Base-by-base conservation (phyloP, 495 filamentous ascomycete species). In the Aspergillus nidulans region DNA sequence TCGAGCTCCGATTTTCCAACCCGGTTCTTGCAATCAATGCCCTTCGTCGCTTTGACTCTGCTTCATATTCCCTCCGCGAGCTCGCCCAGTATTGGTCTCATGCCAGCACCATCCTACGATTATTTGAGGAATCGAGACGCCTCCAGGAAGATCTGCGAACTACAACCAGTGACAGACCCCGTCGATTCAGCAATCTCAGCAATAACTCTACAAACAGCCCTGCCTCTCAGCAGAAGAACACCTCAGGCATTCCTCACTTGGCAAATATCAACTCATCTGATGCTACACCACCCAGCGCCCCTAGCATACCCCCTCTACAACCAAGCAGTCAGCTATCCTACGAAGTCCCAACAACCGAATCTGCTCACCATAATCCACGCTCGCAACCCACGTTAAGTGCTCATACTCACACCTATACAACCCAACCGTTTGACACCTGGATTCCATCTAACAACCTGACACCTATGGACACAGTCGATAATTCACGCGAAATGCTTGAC, bases 1-100 rank as follows among this genome's bases (percentile, higher is more conserved):
- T 75, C 6, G 74, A 79, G 52, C 68, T 78, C 24, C 71, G 73
- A 26, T 76, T 76, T 52, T 76, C 74, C n/a, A 78, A 79, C 42
- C 74, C 76, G 3, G 70, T 77, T 10, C 64, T 76, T 9, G 76
- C 74, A 1, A 77, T 77, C 61, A 77, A 77, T 30, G 75, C 73
- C 39, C 65, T 77, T 26, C 72, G 75, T 25, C 72, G 75, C 9
- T 77, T 77, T 46, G 73, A 77, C 47, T 77, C 75, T 1, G 68
- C 73, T 10, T 72, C 71, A 1, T 73, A 73, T 49, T 76, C 73
- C 6, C 64, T 77, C 20, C 75, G 75, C 30, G 72, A 73, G 49
- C 55, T 77, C 47, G 70, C 75, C 19, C 63, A 68, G 24, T 76
- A 72, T 49, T 77, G 75, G 75, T 69, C 71, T 36, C 73, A 75